These are phyloP conservation scores for Mycena galopus DNA, from an alignment of 768 basidiomycete genomes.

Conservation along the genomic window DNA sequence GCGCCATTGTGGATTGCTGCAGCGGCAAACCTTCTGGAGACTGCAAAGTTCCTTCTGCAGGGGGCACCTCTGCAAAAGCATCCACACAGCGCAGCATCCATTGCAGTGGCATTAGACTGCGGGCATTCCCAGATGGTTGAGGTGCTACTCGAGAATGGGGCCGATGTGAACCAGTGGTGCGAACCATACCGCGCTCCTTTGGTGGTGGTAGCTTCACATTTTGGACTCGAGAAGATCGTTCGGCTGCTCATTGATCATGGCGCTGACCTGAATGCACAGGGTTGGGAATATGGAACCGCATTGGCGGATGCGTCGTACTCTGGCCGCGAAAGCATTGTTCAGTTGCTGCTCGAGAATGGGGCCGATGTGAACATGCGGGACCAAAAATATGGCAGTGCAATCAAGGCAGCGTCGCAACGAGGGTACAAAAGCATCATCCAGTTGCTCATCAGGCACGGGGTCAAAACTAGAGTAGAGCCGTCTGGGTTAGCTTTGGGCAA, in stretches of 20 bases:
- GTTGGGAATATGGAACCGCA: background rate
- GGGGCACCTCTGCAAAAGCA: background rate
- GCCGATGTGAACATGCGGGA: background rate
- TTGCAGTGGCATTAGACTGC: background rate
- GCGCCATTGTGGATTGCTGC: too few relatives aligned
- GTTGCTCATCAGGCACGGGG: background rate
- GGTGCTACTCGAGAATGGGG: too few relatives aligned
- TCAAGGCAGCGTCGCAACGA: background rate
- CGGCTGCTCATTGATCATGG: background rate
- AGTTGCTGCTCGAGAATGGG: too few relatives aligned
- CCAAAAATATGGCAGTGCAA: background rate
- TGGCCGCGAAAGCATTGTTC: background rate
- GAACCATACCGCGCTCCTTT: background rate
- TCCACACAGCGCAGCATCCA: background rate
- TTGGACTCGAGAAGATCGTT: background rate
- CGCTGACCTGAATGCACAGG: background rate
- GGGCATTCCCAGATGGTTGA: conserved; percentile 1
- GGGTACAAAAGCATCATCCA: background rate
- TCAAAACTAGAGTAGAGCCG: too few relatives aligned
- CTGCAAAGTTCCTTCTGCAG: background rate
- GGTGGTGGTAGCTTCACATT: too few relatives aligned
- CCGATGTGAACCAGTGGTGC: background rate
- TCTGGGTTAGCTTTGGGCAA: too few relatives aligned
- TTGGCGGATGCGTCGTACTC: background rate
- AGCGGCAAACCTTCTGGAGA: too few relatives aligned